Evolutionary conservation across 2,329 filamentous ascomycete species (phyloP).

Genomic region (Fusarium sp.): DNA sequence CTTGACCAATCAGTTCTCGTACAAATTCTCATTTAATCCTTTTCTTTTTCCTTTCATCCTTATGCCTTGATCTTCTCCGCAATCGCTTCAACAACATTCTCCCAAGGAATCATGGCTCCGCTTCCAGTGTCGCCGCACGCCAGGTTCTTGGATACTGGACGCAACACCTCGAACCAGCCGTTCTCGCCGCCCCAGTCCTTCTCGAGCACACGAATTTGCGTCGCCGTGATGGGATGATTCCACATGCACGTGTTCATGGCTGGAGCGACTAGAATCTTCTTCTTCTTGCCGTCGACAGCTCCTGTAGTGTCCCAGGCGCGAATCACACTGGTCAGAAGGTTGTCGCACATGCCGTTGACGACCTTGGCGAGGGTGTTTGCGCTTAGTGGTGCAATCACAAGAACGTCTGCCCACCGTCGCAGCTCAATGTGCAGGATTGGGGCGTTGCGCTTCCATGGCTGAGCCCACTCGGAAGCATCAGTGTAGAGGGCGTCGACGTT

Average conservation of each 20-base stretch:
- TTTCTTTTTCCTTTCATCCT: neutral
- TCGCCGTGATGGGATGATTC: conserved; percentile 82
- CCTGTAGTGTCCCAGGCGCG: conserved; percentile 89
- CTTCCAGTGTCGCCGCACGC: conserved; percentile 88
- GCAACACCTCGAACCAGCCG: conserved; percentile 73
- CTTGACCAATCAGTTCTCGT: neutral
- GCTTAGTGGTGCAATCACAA: conserved; percentile 83
- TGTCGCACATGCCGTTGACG: conserved; percentile 80
- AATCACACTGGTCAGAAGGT: conserved; percentile 78
- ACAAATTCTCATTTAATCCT: neutral
- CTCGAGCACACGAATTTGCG: conserved; percentile 76
- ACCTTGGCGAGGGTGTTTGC: conserved; percentile 92
- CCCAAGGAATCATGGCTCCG: conserved; percentile 88
- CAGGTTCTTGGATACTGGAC: conserved; percentile 79
- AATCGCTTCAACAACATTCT: conserved; percentile 75
- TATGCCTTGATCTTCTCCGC: conserved; percentile 60
- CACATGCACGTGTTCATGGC: conserved; percentile 96
- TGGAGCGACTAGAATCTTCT: conserved; percentile 79
- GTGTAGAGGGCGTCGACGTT: conserved; percentile 85
- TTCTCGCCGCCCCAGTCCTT: conserved; percentile 76
- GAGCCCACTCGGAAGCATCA: conserved; percentile 87
- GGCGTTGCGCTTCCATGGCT: conserved; percentile 81
- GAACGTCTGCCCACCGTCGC: conserved; percentile 79
- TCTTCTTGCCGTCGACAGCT: conserved; percentile 66
- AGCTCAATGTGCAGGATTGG: conserved; percentile 92